phyloP scores from a whole-genome alignment of 305 asterid genomes.

The Solanum hybrid region DNA sequence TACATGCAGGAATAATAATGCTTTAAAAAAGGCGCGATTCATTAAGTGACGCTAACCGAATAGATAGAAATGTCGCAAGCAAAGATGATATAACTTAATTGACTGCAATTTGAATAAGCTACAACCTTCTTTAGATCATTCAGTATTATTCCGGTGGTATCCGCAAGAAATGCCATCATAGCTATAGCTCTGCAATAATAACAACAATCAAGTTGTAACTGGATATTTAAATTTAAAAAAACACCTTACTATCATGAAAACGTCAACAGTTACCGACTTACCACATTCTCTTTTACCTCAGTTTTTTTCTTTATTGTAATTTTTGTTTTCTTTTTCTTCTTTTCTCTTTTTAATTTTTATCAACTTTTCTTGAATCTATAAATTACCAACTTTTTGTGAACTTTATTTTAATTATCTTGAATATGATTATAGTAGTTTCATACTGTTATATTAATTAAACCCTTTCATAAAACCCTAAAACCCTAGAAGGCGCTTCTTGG shows the following conservation, averaged over 20 bases:
- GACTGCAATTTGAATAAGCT: too few relatives aligned
- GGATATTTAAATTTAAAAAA: too few relatives aligned
- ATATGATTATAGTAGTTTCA: neutral
- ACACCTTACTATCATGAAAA: neutral
- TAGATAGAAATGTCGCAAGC: too few relatives aligned
- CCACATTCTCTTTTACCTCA: neutral
- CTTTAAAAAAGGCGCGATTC: neutral
- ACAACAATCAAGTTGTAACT: neutral
- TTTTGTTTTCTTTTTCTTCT: neutral
- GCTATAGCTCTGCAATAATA: neutral
- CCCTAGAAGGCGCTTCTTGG: slow-evolving; percentile 1
- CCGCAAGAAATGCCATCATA: too few relatives aligned
- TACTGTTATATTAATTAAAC: slow-evolving; percentile 10
- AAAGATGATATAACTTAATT: neutral
- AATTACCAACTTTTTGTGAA: neutral
- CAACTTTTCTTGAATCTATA: neutral
- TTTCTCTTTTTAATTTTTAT: neutral
- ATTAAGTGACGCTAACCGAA: neutral
- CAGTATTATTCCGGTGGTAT: neutral
- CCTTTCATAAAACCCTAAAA: slow-evolving; percentile 30
- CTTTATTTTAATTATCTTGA: neutral
- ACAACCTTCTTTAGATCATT: too few relatives aligned
- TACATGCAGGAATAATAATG: neutral
- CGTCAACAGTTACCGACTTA: neutral
- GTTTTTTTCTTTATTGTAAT: neutral